Evolutionary conservation across 2,329 filamentous ascomycete genomes (phyloP), one percentile per base, ranked within the genome.

Genomic region (Aspergillus udagawae): DNA sequence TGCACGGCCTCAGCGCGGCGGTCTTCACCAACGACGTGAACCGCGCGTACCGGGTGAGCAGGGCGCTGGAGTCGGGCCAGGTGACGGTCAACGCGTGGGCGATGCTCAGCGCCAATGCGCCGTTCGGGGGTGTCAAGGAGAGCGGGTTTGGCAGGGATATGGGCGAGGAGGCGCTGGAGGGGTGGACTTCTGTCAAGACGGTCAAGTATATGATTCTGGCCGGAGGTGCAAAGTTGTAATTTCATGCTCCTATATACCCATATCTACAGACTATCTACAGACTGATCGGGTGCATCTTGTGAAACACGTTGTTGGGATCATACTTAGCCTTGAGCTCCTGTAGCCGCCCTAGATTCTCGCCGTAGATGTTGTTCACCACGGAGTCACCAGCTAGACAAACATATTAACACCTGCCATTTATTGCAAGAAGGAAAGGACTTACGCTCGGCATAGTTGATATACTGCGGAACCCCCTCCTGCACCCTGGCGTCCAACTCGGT

Each of bases 231-330:
- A 44, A 44, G 41, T 17, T 45, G 10, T 45, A 45, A 10, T 42
- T 42, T 41, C n/a, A 44, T 44, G 9, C 41, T 20, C 14, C 14
- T 44, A 20, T 4, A n/a, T 10, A 29, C 28, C 2, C 9, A 9
- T 7, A 7, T 4, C 12, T 27, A 21, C 38, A 51, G 5, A 29
- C 20, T 7, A 7, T 4, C 12, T 27, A 21, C 38, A 51, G 5
- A 29, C 20, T 21, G 20, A 76, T 71, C 0, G 73, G 67, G 38
- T 75, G 73, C 67, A 76, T 72, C 60, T 79, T 80, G 48, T 77
- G 70, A 62, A 81, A 82, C 20, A 80, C 63, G 60, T 78, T 80
- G 4, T 57, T 69, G 2, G 79, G 77, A 61, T 81, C 79, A 57
- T 80, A 81, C 53, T 70, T 69, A 21, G 70, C 73, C 67, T 82